Percentiles rank a stretch among this genome's conserved stretches.
Conservation (phyloP, 2,329 filamentous ascomycete genomes). For the Endoconidiophora laricicola region DNA sequence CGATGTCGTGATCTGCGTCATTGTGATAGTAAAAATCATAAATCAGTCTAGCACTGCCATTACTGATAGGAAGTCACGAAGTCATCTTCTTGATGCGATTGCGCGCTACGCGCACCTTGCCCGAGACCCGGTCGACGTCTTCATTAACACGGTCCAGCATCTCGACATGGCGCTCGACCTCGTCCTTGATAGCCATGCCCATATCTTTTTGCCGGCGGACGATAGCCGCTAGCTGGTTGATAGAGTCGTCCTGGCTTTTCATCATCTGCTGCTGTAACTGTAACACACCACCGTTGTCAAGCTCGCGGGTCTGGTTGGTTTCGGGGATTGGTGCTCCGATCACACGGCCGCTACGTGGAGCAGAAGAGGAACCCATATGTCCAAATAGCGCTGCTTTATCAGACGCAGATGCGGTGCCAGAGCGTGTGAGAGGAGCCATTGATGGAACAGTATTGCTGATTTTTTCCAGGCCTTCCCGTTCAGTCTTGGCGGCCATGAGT, state of each 20-base stretch:
- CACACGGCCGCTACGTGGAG: slow-evolving; percentile 34
- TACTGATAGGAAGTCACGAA: slow-evolving; percentile 20
- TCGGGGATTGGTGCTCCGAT: slow-evolving; percentile 57
- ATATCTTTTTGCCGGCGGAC: slow-evolving; percentile 61
- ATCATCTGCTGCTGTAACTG: slow-evolving; percentile 61
- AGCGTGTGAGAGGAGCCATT: slow-evolving; percentile 20
- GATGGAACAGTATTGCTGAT: slow-evolving; percentile 40
- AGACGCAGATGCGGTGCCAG: slow-evolving; percentile 28
- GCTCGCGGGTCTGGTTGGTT: slow-evolving; percentile 58
- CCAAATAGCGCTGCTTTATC: slow-evolving; percentile 36
- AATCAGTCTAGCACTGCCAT: slow-evolving; percentile 3
- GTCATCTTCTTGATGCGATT: slow-evolving; percentile 49
- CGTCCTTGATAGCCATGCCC: slow-evolving; percentile 58
- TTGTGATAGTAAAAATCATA: not conserved
- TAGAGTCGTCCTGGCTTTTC: slow-evolving; percentile 55
- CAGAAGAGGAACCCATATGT: slow-evolving; percentile 16
- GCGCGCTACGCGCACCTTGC: slow-evolving; percentile 60
- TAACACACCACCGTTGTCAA: slow-evolving; percentile 59
- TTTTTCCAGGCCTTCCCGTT: slow-evolving; percentile 60
- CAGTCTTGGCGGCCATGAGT: slow-evolving; percentile 50
- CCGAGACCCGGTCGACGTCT: slow-evolving; percentile 47
- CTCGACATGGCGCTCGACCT: slow-evolving; percentile 54
- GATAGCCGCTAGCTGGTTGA: slow-evolving; percentile 50
- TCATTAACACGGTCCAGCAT: slow-evolving; percentile 51
- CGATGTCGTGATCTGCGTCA: no score